Conservation (phyloP, 2,329 filamentous ascomycete genomes). For the Cytospora paraplurivora region DNA sequence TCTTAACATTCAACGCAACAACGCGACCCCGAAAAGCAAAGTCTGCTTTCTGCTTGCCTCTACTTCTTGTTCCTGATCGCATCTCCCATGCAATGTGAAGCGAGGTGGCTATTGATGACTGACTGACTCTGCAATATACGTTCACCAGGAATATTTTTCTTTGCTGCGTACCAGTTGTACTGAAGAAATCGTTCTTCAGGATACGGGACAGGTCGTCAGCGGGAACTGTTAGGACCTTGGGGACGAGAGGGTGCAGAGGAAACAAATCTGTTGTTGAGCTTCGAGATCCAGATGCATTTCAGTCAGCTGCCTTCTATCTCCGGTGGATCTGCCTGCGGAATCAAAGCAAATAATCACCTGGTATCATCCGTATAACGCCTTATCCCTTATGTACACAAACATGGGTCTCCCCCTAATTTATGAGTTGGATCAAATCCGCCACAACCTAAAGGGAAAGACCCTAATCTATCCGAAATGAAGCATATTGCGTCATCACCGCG, state of each 20-base stretch:
- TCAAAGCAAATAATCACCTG: neutral
- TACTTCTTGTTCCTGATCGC: neutral
- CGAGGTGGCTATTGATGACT: too few relatives aligned
- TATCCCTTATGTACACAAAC: conserved; percentile 17
- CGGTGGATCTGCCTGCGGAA: neutral
- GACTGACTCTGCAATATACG: neutral
- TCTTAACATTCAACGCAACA: conserved; percentile 1
- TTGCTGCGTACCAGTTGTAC: too few relatives aligned
- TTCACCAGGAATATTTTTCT: too few relatives aligned
- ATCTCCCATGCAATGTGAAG: neutral
- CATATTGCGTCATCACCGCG: neutral
- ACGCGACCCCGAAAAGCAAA: neutral
- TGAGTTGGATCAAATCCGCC: neutral
- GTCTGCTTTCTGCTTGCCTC: neutral
- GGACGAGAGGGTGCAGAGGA: neutral
- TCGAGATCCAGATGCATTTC: neutral
- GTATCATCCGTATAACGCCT: conserved; percentile 18
- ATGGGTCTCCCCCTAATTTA: neutral
- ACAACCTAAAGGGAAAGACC: neutral
- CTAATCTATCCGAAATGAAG: neutral
- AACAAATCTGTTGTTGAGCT: neutral
- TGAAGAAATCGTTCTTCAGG: too few relatives aligned
- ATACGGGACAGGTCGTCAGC: too few relatives aligned
- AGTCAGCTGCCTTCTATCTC: neutral
- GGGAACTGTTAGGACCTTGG: too few relatives aligned